Evolutionary conservation across 176 grass and related monocot genomes (phyloP), one percentile per base, ranked within the genome.

Genomic region (Lolium perenne): DNA sequence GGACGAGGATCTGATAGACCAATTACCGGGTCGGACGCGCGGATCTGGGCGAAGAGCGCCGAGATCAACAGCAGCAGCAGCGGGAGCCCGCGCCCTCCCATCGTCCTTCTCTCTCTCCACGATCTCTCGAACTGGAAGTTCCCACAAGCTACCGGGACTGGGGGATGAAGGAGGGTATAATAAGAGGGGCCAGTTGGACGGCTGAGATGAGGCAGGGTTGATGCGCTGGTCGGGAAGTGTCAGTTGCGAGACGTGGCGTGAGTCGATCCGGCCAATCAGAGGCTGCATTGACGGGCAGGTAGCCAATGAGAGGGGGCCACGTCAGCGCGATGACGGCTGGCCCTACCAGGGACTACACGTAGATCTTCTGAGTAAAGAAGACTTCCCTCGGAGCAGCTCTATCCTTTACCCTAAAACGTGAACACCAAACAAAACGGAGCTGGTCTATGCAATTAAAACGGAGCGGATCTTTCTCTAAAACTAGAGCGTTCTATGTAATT

Each of bases 1-100:
- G 0, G 1, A 0, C 72, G n/a, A 16, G 12, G 26, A 35, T 15
- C 46, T 46, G 20, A 65, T 1, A 4, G 13, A 15, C 3, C 0
- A n/a, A 10, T 90, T 93, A 99, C 97, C 78, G 90, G 92, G 64
- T 99, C 94, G n/a, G 88, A 94, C 49, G 97, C 90, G 76, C 82
- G 78, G 87, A 99, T 99, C 90, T 92, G 97, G 32, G 82, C 74
- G 76, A 91, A 51, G 49, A 94, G 83, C 38, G 83, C 81, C 18
- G 88, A 89, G 64, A 94, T 58, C 35, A 90, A 46, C 57, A 95
- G 79, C 38, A 96, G 66, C 63, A 92, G 79, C 40, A 94, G 71
- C 25, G 92, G 76, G 46, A 96, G 82, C 40, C 46, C 55, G 51
- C 77, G 46, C 25, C 76, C 79, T 32, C 66, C 86, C 59, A 20